phyloP scores from a whole-genome alignment of 805 yeast species.

The Saturnispora kantuleensis region DNA sequence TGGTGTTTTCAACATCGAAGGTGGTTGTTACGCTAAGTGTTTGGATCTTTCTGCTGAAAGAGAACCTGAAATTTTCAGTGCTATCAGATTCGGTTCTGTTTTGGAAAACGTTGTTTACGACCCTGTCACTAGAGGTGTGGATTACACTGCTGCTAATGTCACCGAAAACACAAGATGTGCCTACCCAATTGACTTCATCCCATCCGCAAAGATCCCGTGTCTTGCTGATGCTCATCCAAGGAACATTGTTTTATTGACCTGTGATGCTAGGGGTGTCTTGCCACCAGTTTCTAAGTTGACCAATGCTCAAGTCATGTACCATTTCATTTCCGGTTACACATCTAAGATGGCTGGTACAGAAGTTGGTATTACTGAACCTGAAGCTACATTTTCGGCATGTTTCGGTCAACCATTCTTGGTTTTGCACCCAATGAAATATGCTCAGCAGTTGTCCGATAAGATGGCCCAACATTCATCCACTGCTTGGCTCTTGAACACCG shows the following conservation, averaged over 20 bases:
- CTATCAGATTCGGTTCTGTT: conserved; percentile 89
- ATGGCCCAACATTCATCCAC: conserved; percentile 78
- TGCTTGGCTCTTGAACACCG: conserved; percentile 97
- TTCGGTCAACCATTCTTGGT: conserved; percentile 99
- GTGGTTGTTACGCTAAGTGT: conserved; percentile 99
- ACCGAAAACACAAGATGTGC: conserved; percentile 99
- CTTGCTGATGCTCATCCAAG: conserved; percentile 82
- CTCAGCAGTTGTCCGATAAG: conserved; percentile 90
- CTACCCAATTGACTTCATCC: conserved; percentile 93
- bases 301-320: conserved; percentile 97
- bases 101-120: conserved; percentile 90
- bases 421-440: conserved; percentile 95
- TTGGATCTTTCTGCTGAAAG: conserved; percentile 79
- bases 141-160: conserved; percentile 68
- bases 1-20: conserved; percentile 98
- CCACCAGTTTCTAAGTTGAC: conserved; percentile 94
- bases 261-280: conserved; percentile 96
- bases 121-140: conserved; percentile 67
- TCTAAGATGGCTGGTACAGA: conserved; percentile 99
- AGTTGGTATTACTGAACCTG: conserved; percentile 97
- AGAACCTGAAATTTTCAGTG: conserved; percentile 96
- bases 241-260: conserved; percentile 83
- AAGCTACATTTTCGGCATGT: conserved; percentile 96
- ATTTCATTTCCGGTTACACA: conserved; percentile 96
- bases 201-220: conserved; percentile 95